These are phyloP conservation scores for Aspergillus puulaauensis DNA, from an alignment of 2,329 filamentous ascomycete genomes.

Conservation along the genomic window DNA sequence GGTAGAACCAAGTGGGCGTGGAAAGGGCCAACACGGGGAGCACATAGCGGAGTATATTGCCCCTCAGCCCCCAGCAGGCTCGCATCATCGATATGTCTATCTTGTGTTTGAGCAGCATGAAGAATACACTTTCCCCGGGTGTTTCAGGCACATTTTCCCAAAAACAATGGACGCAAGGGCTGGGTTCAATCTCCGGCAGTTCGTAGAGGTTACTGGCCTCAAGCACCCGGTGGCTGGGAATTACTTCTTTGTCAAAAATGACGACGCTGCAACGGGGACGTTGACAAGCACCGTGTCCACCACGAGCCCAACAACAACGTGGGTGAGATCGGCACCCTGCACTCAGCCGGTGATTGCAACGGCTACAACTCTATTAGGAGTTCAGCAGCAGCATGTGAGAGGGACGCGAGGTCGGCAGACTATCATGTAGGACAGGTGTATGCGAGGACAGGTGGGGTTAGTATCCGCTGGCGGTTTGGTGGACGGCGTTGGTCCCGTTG, in stretches of 20 bases:
- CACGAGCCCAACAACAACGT: slow-evolving; percentile 20
- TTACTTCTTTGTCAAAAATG: slow-evolving; percentile 40
- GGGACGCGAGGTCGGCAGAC: slow-evolving; percentile 1
- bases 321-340: slow-evolving; percentile 17
- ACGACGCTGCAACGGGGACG: slow-evolving; percentile 8
- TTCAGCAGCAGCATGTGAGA: slow-evolving; percentile 11
- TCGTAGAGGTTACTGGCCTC: slow-evolving; percentile 33
- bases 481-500: slow-evolving; percentile 2
- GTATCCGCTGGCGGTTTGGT: neutral
- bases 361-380: neutral
- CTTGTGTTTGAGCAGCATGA: slow-evolving; percentile 29
- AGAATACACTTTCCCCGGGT: slow-evolving; percentile 28
- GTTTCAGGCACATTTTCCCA: slow-evolving; percentile 33
- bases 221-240: slow-evolving; percentile 34
- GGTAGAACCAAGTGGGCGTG: neutral
- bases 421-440: slow-evolving; percentile 10
- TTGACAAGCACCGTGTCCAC: slow-evolving; percentile 4
- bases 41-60: slow-evolving; percentile 25
- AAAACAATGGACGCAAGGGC: slow-evolving; percentile 21
- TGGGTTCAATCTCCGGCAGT: slow-evolving; percentile 36
- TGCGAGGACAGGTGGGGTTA: neutral
- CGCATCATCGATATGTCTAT: slow-evolving; percentile 32
- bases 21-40: neutral
- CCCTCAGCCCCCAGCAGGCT: slow-evolving; percentile 27
- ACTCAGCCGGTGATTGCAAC: slow-evolving; percentile 2